Evolutionary conservation across 2,329 filamentous ascomycete species (phyloP).

Genomic region (Ophiostoma fasciatum): DNA sequence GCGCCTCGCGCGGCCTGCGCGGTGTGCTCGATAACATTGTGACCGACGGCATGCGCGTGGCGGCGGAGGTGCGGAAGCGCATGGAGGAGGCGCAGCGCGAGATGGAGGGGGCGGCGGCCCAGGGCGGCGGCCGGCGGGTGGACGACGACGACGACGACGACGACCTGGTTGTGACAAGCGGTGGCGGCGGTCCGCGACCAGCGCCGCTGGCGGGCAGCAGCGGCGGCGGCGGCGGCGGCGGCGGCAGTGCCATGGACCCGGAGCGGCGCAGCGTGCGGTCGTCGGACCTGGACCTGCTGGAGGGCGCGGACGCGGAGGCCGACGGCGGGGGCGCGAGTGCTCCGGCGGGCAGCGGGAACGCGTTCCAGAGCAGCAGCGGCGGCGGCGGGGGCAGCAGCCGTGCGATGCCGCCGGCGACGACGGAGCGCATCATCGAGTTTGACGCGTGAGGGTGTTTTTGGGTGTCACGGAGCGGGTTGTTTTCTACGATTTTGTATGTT

Average conservation of each 20-base stretch:
- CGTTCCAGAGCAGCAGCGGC: neutral
- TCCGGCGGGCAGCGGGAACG: neutral
- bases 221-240: slow-evolving; percentile 15
- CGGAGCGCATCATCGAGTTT: slow-evolving; percentile 28
- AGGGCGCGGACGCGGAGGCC: slow-evolving; percentile 59
- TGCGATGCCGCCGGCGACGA: slow-evolving; percentile 17
- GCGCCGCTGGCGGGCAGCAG: too few relatives aligned
- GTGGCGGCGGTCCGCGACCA: too few relatives aligned
- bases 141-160: slow-evolving; percentile 59
- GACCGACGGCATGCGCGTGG: slow-evolving; percentile 91
- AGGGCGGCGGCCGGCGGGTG: slow-evolving; percentile 26
- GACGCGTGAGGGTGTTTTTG: slow-evolving; percentile 27
- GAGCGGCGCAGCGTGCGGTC: slow-evolving; percentile 51
- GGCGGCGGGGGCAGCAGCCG: slow-evolving; percentile 7
- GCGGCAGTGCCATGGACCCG: slow-evolving; percentile 28
- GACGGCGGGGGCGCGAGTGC: slow-evolving; percentile 25
- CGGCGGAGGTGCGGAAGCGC: slow-evolving; percentile 74
- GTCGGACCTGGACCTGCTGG: slow-evolving; percentile 54
- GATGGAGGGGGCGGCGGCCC: slow-evolving; percentile 67
- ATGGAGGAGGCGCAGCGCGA: slow-evolving; percentile 96
- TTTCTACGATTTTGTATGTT: too few relatives aligned
- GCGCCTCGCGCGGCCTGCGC: slow-evolving; percentile 59
- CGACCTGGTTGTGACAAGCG: slow-evolving; percentile 31
- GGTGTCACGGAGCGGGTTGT: too few relatives aligned
- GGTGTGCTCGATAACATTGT: slow-evolving; percentile 96